Conservation (phyloP, 805 yeast genomes). For the Suhomyces vadensis region DNA sequence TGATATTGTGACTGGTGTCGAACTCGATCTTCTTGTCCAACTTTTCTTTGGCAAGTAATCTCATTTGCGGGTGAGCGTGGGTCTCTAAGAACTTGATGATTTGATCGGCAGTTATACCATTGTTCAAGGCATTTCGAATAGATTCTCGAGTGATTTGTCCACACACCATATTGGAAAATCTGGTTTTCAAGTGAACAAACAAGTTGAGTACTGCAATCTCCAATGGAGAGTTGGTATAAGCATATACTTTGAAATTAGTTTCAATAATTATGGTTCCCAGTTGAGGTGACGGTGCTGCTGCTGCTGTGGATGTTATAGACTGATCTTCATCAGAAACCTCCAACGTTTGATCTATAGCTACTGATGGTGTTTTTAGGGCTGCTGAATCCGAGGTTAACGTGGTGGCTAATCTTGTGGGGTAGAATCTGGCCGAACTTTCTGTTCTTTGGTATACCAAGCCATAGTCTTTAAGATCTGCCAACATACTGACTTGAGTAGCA, state of each 20-base stretch:
- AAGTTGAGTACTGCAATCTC: conserved; percentile 90
- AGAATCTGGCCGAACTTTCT: conserved; percentile 62
- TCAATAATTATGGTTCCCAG: conserved; percentile 83
- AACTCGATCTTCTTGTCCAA: conserved; percentile 67
- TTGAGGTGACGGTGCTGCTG: conserved; percentile 17
- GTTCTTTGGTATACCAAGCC: conserved; percentile 76
- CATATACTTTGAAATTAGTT: conserved; percentile 90
- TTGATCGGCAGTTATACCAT: conserved; percentile 95
- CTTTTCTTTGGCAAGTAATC: conserved; percentile 67
- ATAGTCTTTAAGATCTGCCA: conserved; percentile 86
- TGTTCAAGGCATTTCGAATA: conserved; percentile 74
- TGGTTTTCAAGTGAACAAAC: conserved; percentile 79
- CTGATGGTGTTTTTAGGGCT: conserved; percentile 68
- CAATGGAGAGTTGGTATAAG: conserved; percentile 90
- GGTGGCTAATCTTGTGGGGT: conserved; percentile 89
- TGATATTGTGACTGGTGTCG: conserved; percentile 50
- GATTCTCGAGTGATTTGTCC: conserved; percentile 94
- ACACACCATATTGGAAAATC: conserved; percentile 90
- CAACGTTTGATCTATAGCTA: conserved; percentile 71
- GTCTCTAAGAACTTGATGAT: conserved; percentile 84
- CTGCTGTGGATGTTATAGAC: conserved; percentile 9
- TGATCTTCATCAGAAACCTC: conserved; percentile 18
- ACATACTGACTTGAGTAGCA: conserved; percentile 80
- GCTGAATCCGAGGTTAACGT: conserved; percentile 83
- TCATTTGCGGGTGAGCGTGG: conserved; percentile 94